Percentiles rank a stretch among this genome's conserved stretches.
Conservation (phyloP, 768 basidiomycete genomes). For the Lactarius sp. region DNA sequence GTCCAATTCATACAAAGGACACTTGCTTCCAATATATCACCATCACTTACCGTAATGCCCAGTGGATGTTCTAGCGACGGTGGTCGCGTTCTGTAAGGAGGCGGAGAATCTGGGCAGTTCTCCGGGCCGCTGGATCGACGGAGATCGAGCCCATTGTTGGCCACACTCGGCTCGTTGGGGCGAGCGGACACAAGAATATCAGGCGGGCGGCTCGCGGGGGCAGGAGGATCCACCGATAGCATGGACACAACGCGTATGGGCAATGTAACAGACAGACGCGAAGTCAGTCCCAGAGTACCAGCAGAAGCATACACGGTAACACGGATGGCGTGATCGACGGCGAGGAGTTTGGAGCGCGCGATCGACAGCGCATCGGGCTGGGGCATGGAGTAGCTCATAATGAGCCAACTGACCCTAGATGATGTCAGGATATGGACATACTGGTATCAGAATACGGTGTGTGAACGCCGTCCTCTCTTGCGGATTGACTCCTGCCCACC, state of each 20-base stretch:
- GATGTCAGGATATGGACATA: constrained; percentile 37
- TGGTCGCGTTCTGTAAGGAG: constrained; percentile 16
- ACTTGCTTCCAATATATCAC: neutral
- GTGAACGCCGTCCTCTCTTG: constrained; percentile 58
- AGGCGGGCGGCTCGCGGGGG: constrained; percentile 31
- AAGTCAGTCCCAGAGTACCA: constrained; percentile 35
- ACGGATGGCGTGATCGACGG: constrained; percentile 69
- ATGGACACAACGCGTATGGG: constrained; percentile 80
- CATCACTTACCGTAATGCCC: constrained; percentile 6
- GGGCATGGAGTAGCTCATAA: neutral
- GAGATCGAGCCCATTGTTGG: neutral
- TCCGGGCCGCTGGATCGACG: neutral
- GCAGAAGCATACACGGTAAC: constrained; percentile 58
- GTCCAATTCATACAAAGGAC: neutral
- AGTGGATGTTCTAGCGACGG: constrained; percentile 8
- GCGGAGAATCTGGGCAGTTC: constrained; percentile 4
- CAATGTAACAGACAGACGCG: constrained; percentile 64
- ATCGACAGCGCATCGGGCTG: constrained; percentile 71
- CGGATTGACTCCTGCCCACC: constrained; percentile 80
- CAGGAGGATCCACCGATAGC: constrained; percentile 80
- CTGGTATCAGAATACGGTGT: constrained; percentile 69
- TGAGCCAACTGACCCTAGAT: neutral
- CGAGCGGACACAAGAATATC: neutral
- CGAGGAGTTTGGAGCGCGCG: constrained; percentile 60
- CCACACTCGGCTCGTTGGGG: neutral